Evolutionary conservation across 345 rosid species (phyloP).

Genomic region (Lagerstroemia speciosa): DNA sequence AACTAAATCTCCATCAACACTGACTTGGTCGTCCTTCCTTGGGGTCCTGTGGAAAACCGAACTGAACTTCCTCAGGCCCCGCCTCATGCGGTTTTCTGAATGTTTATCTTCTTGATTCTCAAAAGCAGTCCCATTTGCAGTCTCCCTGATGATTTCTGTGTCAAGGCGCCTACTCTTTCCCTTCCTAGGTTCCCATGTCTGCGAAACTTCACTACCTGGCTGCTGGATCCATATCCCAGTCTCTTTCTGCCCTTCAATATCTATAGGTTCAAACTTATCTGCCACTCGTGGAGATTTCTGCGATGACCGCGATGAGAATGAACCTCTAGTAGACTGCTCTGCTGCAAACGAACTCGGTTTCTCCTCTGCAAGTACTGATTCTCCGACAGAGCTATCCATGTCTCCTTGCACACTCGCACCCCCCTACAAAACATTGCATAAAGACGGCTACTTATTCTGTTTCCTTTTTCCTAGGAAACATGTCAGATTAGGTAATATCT

Average conservation of each 20-base stretch:
- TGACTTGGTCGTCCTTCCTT: constrained; percentile 31
- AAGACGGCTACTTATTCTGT: background rate
- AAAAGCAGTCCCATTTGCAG: constrained; percentile 22
- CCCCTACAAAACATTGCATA: background rate
- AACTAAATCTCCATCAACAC: constrained; percentile 30
- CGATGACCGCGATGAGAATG: constrained; percentile 38
- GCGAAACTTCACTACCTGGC: constrained; percentile 77
- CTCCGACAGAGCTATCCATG: constrained; percentile 17
- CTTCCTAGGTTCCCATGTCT: constrained; percentile 81
- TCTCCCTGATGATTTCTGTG: constrained; percentile 27
- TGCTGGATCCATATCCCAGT: constrained; percentile 87
- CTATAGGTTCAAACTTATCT: constrained; percentile 69
- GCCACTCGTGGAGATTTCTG: constrained; percentile 36
- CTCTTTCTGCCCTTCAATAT: constrained; percentile 58
- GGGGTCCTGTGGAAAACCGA: constrained; percentile 45
- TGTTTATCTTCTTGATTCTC: constrained; percentile 40
- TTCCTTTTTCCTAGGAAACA: background rate
- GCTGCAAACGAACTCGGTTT: constrained; percentile 20
- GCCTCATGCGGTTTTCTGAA: constrained; percentile 21
- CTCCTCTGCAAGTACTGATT: constrained; percentile 22
- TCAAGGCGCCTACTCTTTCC: constrained; percentile 54
- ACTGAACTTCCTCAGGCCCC: constrained; percentile 47
- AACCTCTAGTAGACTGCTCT: constrained; percentile 24
- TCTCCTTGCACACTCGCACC: constrained; percentile 18
- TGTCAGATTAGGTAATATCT: background rate